phyloP scores from a whole-genome alignment of 1,284 basidiomycete species.

The Ganoderma resinaceum region DNA sequence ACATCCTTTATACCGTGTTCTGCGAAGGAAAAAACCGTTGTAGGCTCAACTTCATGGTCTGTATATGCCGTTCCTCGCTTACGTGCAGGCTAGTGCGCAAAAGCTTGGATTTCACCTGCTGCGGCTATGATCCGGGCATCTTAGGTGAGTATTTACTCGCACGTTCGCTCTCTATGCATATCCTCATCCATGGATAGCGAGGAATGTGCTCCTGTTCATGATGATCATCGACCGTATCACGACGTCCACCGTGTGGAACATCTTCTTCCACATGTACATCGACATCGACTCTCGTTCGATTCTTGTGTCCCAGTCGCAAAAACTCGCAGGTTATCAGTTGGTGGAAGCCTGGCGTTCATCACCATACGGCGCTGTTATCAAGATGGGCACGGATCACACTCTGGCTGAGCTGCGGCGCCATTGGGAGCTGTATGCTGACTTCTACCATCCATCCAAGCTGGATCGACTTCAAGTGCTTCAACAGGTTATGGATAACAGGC shows the following conservation, averaged over 20 bases:
- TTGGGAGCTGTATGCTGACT: conserved; percentile 43
- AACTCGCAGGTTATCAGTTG: conserved; percentile 46
- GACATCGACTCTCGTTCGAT: conserved; percentile 47
- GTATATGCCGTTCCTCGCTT: conserved; percentile 5
- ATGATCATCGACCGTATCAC: conserved; percentile 44
- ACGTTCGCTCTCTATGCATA: background rate
- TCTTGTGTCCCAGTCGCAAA: conserved; percentile 53
- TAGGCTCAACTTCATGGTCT: conserved; percentile 21
- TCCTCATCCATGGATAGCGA: conserved; percentile 38
- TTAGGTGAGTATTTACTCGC: conserved; percentile 51
- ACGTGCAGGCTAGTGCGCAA: conserved; percentile 38
- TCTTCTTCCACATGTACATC: conserved; percentile 63
- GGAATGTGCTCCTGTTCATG: conserved; percentile 47
- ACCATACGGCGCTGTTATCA: conserved; percentile 48
- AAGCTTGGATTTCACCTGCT: conserved; percentile 64
- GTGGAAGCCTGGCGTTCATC: conserved; percentile 52
- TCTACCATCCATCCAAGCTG: conserved; percentile 20
- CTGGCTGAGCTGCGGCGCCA: conserved; percentile 49
- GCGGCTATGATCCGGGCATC: conserved; percentile 61
- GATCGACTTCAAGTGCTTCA: conserved; percentile 24
- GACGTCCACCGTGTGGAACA: conserved; percentile 54
- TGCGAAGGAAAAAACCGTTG: conserved; percentile 13
- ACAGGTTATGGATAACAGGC: conserved; percentile 20
- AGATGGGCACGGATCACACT: conserved; percentile 48
- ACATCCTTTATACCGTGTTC: conserved; percentile 57